Percentiles rank a stretch among this genome's conserved stretches.
These are phyloP conservation scores for Aspergillus brunneoviolaceus DNA, from an alignment of 2,329 filamentous ascomycete genomes.

Conservation along the genomic window DNA sequence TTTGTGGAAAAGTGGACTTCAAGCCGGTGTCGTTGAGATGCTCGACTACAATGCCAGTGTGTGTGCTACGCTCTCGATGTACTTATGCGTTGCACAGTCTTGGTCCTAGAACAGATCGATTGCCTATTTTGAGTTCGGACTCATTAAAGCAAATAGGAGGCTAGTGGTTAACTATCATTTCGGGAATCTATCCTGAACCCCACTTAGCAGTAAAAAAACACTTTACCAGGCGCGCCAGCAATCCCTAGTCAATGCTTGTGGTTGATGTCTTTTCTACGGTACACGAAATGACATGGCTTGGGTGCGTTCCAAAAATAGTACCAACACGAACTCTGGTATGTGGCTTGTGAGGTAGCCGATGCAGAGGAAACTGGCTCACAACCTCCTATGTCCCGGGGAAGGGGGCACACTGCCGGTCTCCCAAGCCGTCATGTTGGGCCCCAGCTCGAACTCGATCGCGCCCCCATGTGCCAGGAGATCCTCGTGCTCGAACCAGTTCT, in stretches of 20 bases:
- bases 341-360: not conserved
- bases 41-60: not conserved
- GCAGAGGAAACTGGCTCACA: not conserved
- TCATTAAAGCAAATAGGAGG: too few species aligned
- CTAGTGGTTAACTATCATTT: not conserved
- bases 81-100: too few species aligned
- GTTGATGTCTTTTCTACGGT: too few species aligned
- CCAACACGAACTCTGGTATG: not conserved
- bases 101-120: too few species aligned
- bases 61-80: too few species aligned
- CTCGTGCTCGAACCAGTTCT: slow-evolving; percentile 57
- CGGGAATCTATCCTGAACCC: not conserved
- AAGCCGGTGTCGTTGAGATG: not conserved
- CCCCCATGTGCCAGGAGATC: slow-evolving; percentile 47
- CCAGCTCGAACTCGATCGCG: slow-evolving; percentile 50
- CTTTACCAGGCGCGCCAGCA: not conserved
- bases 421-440: slow-evolving; percentile 42
- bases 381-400: slow-evolving; percentile 44
- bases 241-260: not conserved
- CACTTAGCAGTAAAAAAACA: not conserved
- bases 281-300: not conserved
- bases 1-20: not conserved
- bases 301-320: not conserved
- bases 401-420: slow-evolving; percentile 54
- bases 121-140: too few species aligned